phyloP scores from a whole-genome alignment of 192 early-diverging fungal genomes.

The Mortierella hygrophila region DNA sequence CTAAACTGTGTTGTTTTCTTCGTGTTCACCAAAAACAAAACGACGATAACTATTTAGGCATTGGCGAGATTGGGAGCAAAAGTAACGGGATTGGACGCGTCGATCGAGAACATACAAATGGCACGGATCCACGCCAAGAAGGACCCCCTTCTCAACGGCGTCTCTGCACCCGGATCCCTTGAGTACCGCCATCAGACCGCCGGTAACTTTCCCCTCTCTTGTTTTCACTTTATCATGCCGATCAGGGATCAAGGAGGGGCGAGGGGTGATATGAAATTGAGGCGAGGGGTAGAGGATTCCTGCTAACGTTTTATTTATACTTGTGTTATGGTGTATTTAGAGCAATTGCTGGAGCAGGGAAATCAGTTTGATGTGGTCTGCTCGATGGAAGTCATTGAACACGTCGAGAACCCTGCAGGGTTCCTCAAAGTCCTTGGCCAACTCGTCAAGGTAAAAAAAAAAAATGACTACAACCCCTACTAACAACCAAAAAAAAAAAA shows the following conservation, averaged over 20 bases:
- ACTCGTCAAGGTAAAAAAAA: conserved; percentile 71
- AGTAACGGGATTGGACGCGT: conserved; percentile 89
- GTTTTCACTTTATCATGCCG: not conserved
- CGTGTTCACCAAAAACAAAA: too few species aligned
- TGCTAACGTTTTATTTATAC: not conserved
- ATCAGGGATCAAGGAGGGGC: not conserved
- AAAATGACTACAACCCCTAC: not conserved
- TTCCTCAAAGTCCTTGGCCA: conserved; percentile 79
- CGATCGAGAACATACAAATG: conserved; percentile 84
- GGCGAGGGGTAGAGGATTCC: too few species aligned
- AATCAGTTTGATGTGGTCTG: conserved; percentile 83
- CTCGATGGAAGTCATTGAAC: conserved; percentile 94
- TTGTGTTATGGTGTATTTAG: conserved; percentile 48
- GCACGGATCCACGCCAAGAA: conserved; percentile 77
- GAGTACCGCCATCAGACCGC: conserved; percentile 79
- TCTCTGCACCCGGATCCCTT: conserved; percentile 58
- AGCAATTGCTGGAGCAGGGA: conserved; percentile 66
- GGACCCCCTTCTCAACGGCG: conserved; percentile 73
- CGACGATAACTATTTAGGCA: conserved; percentile 53
- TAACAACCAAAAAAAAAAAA: not conserved
- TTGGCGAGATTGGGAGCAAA: conserved; percentile 81
- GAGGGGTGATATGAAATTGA: too few species aligned
- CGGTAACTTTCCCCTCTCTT: conserved; percentile 34
- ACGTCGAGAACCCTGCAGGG: conserved; percentile 78
- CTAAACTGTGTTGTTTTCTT: too few species aligned